Conservation (phyloP, 75 land plant genomes). For the Pinus albicaulis region DNA sequence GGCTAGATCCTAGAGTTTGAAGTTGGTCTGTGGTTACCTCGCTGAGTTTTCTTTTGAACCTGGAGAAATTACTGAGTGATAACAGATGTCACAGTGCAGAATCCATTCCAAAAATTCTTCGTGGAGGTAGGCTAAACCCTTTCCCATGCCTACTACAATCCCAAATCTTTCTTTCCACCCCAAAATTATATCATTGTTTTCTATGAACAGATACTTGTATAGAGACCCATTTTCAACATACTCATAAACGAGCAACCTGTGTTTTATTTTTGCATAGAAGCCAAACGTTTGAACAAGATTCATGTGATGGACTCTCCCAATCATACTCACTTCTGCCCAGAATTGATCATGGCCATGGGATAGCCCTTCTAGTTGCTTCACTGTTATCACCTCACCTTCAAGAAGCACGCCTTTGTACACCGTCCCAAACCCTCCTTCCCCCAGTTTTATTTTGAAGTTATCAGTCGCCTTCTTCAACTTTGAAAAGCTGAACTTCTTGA, state of each 20-base stretch:
- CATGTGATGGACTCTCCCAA: constrained; percentile 44
- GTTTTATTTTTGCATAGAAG: neutral
- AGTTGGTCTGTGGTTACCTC: no score
- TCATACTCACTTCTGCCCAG: constrained; percentile 35
- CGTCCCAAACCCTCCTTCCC: constrained; percentile 23
- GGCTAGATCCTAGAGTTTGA: no score
- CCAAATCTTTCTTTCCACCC: neutral
- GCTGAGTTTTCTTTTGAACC: no score
- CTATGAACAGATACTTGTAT: neutral
- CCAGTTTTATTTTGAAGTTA: constrained; percentile 45
- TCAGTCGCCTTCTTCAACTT: constrained; percentile 62
- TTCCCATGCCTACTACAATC: neutral
- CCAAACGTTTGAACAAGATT: constrained; percentile 8
- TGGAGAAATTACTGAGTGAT: no score
- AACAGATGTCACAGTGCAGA: neutral
- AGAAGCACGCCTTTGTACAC: neutral
- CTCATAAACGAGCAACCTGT: neutral
- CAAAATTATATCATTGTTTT: neutral
- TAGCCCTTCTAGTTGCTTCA: neutral
- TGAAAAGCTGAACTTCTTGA: constrained; percentile 35
- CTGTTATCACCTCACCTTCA: neutral
- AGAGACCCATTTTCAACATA: neutral
- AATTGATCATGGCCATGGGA: constrained; percentile 19
- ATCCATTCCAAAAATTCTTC: neutral
- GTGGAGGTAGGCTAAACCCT: neutral